phyloP scores from a whole-genome alignment of 805 yeast species.

The Yamadazyma tumulicola region DNA sequence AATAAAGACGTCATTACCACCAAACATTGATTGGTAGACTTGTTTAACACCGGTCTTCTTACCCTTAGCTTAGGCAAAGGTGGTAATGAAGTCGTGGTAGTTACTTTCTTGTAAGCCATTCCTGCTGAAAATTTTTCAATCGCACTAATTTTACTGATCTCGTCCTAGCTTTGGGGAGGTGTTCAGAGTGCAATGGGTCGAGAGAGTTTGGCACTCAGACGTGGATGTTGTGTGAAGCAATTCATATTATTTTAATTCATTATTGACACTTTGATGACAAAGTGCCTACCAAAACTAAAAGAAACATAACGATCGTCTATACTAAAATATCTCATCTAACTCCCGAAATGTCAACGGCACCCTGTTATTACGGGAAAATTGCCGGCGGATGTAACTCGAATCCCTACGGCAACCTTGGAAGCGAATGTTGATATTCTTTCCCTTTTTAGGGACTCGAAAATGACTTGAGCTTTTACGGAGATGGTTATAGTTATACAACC shows the following conservation, averaged over 20 bases:
- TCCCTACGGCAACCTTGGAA: too few relatives aligned
- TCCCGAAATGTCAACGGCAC: constrained; percentile 2
- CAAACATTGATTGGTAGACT: constrained; percentile 66
- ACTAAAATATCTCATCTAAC: constrained; percentile 5
- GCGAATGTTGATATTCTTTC: too few relatives aligned
- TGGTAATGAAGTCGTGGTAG: constrained; percentile 47
- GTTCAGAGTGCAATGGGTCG: neutral
- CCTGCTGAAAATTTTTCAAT: constrained; percentile 7
- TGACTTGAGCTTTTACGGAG: neutral
- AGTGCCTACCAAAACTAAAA: too few relatives aligned
- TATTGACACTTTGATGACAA: too few relatives aligned
- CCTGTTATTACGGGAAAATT: too few relatives aligned
- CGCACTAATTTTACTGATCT: neutral
- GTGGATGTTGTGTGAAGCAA: too few relatives aligned
- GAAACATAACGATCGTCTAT: neutral
- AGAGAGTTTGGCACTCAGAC: neutral
- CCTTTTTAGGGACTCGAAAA: too few relatives aligned
- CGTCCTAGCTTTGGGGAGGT: neutral
- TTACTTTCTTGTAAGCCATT: constrained; percentile 44
- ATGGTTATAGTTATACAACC: constrained; percentile 13
- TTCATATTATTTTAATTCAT: too few relatives aligned
- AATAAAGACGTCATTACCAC: constrained; percentile 80
- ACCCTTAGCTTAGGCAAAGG: constrained; percentile 73
- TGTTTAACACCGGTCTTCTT: constrained; percentile 57
- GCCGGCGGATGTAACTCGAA: too few relatives aligned